Evolutionary conservation across 2,329 filamentous ascomycete genomes (phyloP).

Genomic region (Tolypocladium ovalisporum): DNA sequence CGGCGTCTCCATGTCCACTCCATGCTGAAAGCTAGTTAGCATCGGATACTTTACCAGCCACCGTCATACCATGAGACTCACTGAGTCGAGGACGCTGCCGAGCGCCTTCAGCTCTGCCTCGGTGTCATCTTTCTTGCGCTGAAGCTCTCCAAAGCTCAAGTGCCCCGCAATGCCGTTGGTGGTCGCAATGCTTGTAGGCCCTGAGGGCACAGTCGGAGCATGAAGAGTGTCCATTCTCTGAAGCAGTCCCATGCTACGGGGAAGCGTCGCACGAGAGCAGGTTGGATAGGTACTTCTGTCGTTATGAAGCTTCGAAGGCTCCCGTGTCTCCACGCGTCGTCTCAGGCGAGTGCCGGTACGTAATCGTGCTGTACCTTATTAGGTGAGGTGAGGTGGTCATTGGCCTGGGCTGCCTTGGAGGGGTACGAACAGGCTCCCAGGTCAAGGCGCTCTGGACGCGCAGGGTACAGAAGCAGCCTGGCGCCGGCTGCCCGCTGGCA

Average conservation of each 20-base stretch:
- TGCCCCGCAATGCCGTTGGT: constrained; percentile 52
- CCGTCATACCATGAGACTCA: constrained; percentile 28
- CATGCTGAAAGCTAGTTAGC: constrained; percentile 51
- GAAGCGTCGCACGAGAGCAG: background rate
- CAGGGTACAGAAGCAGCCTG: background rate
- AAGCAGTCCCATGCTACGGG: constrained; percentile 6
- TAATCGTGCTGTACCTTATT: too few species aligned
- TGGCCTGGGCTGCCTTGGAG: background rate
- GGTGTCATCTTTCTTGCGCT: constrained; percentile 71
- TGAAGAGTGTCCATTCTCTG: constrained; percentile 43
- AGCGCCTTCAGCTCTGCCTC: constrained; percentile 82
- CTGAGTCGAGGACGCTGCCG: constrained; percentile 77
- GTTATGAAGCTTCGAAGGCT: background rate
- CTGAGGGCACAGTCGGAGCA: constrained; percentile 55
- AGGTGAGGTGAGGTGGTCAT: background rate
- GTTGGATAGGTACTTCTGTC: background rate
- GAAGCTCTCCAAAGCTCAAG: constrained; percentile 67
- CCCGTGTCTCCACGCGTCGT: too few species aligned
- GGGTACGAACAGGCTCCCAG: background rate
- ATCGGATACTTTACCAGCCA: background rate
- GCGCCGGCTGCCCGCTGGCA: background rate
- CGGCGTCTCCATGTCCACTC: constrained; percentile 82
- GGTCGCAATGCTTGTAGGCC: constrained; percentile 53
- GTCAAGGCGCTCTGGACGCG: background rate
- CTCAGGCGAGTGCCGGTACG: background rate